These are phyloP conservation scores for Fusarium sp. DNA, from an alignment of 2,329 filamentous ascomycete species.

Conservation along the genomic window DNA sequence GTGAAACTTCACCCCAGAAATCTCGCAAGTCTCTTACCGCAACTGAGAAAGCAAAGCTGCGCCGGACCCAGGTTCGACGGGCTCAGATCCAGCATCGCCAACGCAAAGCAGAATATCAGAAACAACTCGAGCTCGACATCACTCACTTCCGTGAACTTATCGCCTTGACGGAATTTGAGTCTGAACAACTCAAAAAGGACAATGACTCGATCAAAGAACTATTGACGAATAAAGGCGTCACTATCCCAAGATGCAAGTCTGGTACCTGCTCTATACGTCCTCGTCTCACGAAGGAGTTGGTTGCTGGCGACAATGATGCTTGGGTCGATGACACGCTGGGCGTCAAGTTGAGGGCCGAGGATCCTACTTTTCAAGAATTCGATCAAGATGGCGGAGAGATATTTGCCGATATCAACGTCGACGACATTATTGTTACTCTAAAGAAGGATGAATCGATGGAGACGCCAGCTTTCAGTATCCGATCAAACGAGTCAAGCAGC, in stretches of 20 bases:
- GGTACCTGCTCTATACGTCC: slow-evolving; percentile 5
- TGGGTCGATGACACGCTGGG: slow-evolving; percentile 34
- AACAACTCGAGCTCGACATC: slow-evolving; percentile 62
- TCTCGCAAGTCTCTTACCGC: slow-evolving; percentile 31
- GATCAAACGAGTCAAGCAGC: slow-evolving; percentile 38
- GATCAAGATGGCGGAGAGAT: slow-evolving; percentile 36
- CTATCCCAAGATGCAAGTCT: slow-evolving; percentile 17
- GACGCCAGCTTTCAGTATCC: slow-evolving; percentile 56
- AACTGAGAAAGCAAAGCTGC: slow-evolving; percentile 55
- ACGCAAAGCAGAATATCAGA: slow-evolving; percentile 64
- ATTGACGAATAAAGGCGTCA: slow-evolving; percentile 43
- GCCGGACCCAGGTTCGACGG: slow-evolving; percentile 61
- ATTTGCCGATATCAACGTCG: slow-evolving; percentile 48
- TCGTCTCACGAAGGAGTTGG: background rate
- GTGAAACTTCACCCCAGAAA: slow-evolving; percentile 26
- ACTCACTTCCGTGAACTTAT: slow-evolving; percentile 59
- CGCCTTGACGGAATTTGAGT: slow-evolving; percentile 52
- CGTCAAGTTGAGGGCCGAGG: background rate
- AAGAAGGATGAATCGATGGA: slow-evolving; percentile 52
- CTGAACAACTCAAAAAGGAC: slow-evolving; percentile 48
- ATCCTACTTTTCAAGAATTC: background rate
- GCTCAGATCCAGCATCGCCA: slow-evolving; percentile 65
- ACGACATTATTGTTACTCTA: slow-evolving; percentile 53
- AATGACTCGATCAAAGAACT: slow-evolving; percentile 55
- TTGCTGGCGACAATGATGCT: slow-evolving; percentile 12